These are phyloP conservation scores for Raffaelea albimanens DNA, from an alignment of 2,329 filamentous ascomycete genomes.

Conservation along the genomic window DNA sequence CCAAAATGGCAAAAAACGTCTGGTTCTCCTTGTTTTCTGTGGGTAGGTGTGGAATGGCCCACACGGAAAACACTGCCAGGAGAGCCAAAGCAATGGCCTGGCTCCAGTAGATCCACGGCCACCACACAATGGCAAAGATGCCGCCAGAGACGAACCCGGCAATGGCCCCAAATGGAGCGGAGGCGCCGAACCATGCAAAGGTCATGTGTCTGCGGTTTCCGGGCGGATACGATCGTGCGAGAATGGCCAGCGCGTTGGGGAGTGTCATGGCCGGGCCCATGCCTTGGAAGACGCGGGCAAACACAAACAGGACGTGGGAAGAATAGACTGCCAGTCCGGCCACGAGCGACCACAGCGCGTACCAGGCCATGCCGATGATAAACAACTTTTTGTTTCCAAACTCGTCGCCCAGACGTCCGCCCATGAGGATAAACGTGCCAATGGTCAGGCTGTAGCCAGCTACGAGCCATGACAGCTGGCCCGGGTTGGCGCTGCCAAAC, in stretches of 20 bases:
- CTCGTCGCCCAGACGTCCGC: slow-evolving; percentile 51
- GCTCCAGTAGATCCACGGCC: slow-evolving; percentile 29
- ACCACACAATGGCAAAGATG: slow-evolving; percentile 24
- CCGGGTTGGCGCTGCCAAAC: slow-evolving; percentile 21
- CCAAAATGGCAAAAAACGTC: slow-evolving; percentile 18
- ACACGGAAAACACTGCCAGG: slow-evolving; percentile 10
- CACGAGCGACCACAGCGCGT: slow-evolving; percentile 57
- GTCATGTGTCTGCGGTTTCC: slow-evolving; percentile 50
- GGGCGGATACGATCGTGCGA: slow-evolving; percentile 47
- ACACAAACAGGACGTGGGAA: slow-evolving; percentile 35
- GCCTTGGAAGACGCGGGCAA: slow-evolving; percentile 15
- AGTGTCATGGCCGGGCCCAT: slow-evolving; percentile 53
- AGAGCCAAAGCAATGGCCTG: slow-evolving; percentile 10
- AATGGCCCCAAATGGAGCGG: slow-evolving; percentile 35
- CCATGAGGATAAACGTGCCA: slow-evolving; percentile 46
- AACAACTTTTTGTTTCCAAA: slow-evolving; percentile 53
- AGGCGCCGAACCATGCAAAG: slow-evolving; percentile 41
- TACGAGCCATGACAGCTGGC: slow-evolving; percentile 48
- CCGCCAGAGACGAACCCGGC: slow-evolving; percentile 30
- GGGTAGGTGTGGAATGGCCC: slow-evolving; percentile 16
- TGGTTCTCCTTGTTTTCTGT: not conserved
- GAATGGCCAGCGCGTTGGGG: slow-evolving; percentile 54
- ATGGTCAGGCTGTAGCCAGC: slow-evolving; percentile 24
- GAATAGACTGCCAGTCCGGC: slow-evolving; percentile 38
- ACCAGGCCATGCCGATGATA: slow-evolving; percentile 50